These are phyloP conservation scores for Malassezia pachydermatis DNA, from an alignment of 1,284 basidiomycete species.

Conservation along the genomic window DNA sequence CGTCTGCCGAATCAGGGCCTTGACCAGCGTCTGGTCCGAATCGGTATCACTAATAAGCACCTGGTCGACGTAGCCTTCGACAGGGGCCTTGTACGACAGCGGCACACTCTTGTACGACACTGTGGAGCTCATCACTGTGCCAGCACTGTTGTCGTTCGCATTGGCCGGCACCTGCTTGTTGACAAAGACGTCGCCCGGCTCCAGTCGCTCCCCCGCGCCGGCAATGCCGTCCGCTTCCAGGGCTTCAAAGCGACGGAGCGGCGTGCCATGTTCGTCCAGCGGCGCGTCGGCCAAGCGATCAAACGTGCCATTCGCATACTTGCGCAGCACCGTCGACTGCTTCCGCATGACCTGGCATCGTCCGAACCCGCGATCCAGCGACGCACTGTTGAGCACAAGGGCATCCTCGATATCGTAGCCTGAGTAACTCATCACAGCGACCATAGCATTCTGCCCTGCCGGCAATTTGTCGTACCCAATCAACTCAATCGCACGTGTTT, in stretches of 20 bases:
- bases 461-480: slow-evolving; percentile 93
- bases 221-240: slow-evolving; percentile 85
- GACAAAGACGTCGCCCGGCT: slow-evolving; percentile 86
- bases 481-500: slow-evolving; percentile 80
- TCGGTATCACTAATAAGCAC: slow-evolving; percentile 89
- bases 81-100: slow-evolving; percentile 48
- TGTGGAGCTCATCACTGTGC: slow-evolving; percentile 21
- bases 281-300: slow-evolving; percentile 91
- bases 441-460: slow-evolving; percentile 94
- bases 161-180: slow-evolving; percentile 93
- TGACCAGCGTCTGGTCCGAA: slow-evolving; percentile 88
- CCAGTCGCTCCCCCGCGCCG: slow-evolving; percentile 84
- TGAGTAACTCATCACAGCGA: slow-evolving; percentile 97
- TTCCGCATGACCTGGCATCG: slow-evolving; percentile 95
- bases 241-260: slow-evolving; percentile 74
- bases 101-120: slow-evolving; percentile 54
- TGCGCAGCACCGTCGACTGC: slow-evolving; percentile 81
- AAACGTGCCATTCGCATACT: slow-evolving; percentile 94
- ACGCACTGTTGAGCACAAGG: slow-evolving; percentile 74
- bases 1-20: slow-evolving; percentile 95
- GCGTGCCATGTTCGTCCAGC: slow-evolving; percentile 63
- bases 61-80: slow-evolving; percentile 91
- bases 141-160: slow-evolving; percentile 57
- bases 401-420: slow-evolving; percentile 99
- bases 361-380: slow-evolving; percentile 88